Evolutionary conservation across 768 basidiomycete species (phyloP), one percentile per base, ranked within the genome.

Genomic region (Naganishia onofrii): DNA sequence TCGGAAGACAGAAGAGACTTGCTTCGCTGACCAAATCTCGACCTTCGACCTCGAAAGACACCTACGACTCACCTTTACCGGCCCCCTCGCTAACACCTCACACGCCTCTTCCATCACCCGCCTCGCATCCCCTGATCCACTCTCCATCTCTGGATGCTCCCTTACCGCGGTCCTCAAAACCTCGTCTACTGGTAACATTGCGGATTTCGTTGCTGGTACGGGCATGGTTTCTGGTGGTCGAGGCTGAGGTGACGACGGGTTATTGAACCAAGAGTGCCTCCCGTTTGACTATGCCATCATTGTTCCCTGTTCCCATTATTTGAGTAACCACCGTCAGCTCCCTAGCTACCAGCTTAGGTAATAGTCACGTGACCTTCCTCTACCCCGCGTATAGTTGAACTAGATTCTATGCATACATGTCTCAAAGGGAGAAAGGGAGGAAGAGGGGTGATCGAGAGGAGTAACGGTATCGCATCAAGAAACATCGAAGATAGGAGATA

Each of bases 111-210:
- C 38, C 26, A 52, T 13, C 2, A 56, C 63, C 19, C 46, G 23
- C 60, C 23, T 28, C 34, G 3, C 10, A 21, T 66, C 13, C 36
- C 17, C 15, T 48, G n/a, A n/a, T n/a, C 54, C 29, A n/a, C 19
- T 15, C 1, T 21, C 46, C 17, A 51, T n/a, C 15, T 29, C 23
- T 32, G 68, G 67, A 46, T 72, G 71, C 42, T 72, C 71, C 10
- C 52, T 23, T 2, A 72, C 7, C 8, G 71, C 71, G 7, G 71
- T 69, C 17, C 67, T 32, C 6, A 72, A 19, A 29, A 72, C 57
- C 29, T 72, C 67, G 26, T 46, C 31, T 8, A 31, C 29, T 34
- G 67, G 38, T 3, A 72, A 44, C 71, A 72, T 72, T 34, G 51
- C 48, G 3, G 68, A n/a, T 51, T 63, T 48, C 9, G 34, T 17